Evolutionary conservation across 2,329 filamentous ascomycete genomes (phyloP).

Genomic region (Paracorniculantispora psalliotae): DNA sequence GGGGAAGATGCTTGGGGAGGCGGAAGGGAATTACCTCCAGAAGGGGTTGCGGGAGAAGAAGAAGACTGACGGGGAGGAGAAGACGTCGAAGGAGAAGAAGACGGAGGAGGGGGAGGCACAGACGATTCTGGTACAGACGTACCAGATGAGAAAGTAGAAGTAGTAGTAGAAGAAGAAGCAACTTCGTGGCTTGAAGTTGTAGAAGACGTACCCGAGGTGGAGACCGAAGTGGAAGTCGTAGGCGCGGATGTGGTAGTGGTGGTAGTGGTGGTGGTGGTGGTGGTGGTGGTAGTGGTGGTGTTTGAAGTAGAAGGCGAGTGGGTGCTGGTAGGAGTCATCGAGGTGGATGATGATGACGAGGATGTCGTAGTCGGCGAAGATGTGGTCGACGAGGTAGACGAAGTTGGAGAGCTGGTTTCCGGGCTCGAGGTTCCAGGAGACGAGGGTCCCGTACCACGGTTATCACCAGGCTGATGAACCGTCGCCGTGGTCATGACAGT

Average conservation of each 20-base stretch:
- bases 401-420: background rate
- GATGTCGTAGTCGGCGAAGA: background rate
- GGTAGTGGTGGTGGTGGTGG: background rate
- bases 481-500: conserved; percentile 2
- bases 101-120: conserved; percentile 21
- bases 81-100: conserved; percentile 23
- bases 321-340: background rate
- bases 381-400: background rate
- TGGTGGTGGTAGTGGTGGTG: conserved; percentile 5
- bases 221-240: conserved; percentile 10
- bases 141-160: conserved; percentile 23
- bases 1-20: conserved; percentile 10
- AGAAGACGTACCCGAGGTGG: conserved; percentile 24
- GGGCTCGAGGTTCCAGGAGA: background rate
- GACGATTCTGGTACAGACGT: conserved; percentile 26
- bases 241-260: conserved; percentile 15
- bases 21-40: conserved; percentile 14
- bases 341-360: background rate
- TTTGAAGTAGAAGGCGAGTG: background rate
- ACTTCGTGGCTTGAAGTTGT: conserved; percentile 25
- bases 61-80: conserved; percentile 21
- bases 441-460: background rate
- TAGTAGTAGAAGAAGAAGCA: conserved; percentile 15
- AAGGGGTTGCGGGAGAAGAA: conserved; percentile 13
- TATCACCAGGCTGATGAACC: conserved; percentile 4